Base-by-base conservation (phyloP, 192 early-diverging fungal genomes). In the Coemansia sp. region DNA sequence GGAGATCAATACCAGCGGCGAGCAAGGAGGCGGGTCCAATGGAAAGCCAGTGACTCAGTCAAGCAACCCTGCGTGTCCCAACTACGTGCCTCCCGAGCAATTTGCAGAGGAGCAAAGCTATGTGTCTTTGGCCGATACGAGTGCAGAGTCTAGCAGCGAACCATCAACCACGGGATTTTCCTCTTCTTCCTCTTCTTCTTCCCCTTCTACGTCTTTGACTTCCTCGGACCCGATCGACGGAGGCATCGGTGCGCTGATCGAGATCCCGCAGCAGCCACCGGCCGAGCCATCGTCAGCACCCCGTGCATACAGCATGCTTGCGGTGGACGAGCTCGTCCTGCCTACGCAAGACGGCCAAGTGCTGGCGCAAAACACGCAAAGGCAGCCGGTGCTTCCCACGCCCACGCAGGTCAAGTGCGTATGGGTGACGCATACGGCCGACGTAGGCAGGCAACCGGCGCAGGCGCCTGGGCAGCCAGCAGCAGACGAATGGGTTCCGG, bases 21-120 rank as follows among this genome's bases (percentile, higher is more conserved):
- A 59, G 10, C 46, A 5, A 26, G 15, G 52, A 9, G 18, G 45
- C 21, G 35, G 31, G 8, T 21, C 15, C 2, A 30, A 35, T 8
- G 58, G 23, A 34, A 43, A 67, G 28, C 59, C 75, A 0, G 57
- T 48, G 33, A 43, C 55, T 4, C 75, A 78, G 40, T 72, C 75
- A 20, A 63, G 28, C 58, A 78, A 78, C 25, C 70, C 70, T 3
- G 75, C 70, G 8, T 78, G 75, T 26, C 70, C 70, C 20, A 78
- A 72, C 63, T 72, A 78, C 31, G 63, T 70, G n/a, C 70, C 75
- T 18, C 66, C 75, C 2, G 60, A 52, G 4, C 39, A 40, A 40
- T 2, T 15, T 7, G 16, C 39, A 10, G 46, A 10, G 7, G 10
- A 26, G 23, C 25, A 8, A 25, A 21, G 48, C 10, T 1, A 9